Conservation (phyloP, 129 eudicot species). For the Tanacetum coccineum region DNA sequence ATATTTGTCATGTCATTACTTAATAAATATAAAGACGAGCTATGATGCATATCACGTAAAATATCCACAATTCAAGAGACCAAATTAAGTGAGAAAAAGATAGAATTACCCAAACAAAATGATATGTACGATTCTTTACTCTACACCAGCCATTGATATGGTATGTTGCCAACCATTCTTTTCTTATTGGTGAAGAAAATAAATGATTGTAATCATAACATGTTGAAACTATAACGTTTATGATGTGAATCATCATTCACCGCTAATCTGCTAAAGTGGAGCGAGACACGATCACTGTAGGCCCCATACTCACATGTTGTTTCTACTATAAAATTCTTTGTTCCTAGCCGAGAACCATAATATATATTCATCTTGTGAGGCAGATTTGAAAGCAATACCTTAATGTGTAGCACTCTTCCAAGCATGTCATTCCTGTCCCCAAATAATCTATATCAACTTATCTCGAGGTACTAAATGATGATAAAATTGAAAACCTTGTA, state of each 20-base stretch:
- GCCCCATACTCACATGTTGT: slow-evolving; percentile 19
- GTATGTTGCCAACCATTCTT: no score
- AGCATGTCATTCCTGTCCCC: neutral
- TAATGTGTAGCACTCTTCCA: neutral
- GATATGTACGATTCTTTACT: no score
- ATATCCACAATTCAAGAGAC: no score
- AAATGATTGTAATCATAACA: neutral
- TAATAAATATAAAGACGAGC: no score
- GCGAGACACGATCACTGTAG: slow-evolving; percentile 17
- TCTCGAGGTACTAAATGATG: neutral
- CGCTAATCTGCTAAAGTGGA: slow-evolving; percentile 15
- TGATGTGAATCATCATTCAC: slow-evolving; percentile 20
- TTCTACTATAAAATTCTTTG: slow-evolving; percentile 6
- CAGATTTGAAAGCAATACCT: neutral
- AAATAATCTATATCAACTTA: neutral
- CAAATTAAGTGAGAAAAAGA: no score
- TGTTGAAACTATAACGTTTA: neutral
- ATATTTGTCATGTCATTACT: no score
- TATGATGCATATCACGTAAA: no score
- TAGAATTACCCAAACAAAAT: no score
- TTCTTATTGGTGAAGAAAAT: no score
- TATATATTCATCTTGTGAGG: neutral
- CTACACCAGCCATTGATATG: no score
- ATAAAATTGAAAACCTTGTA: neutral
- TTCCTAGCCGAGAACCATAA: neutral